Evolutionary conservation across 129 eudicot species (phyloP).

Genomic region (Centella asiatica): DNA sequence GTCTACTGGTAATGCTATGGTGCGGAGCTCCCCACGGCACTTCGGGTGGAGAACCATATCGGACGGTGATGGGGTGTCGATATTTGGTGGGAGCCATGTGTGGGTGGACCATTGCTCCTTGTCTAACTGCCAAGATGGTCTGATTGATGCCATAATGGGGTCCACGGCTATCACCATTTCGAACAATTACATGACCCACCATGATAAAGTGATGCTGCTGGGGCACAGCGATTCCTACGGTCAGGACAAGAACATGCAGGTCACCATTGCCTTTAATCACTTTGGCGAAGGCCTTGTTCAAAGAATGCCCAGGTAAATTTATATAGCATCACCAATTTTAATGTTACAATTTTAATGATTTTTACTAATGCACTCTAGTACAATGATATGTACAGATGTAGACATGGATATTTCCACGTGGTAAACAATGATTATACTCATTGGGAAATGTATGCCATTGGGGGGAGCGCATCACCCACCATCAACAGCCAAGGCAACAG

Average conservation of each 20-base stretch:
- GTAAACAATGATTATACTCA: conserved; percentile 53
- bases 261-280: conserved; percentile 78
- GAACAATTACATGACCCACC: conserved; percentile 68
- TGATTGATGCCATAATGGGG: conserved; percentile 72
- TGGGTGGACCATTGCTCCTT: conserved; percentile 87
- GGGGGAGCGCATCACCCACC: conserved; percentile 57
- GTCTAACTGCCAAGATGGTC: conserved; percentile 63
- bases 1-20: conserved; percentile 59
- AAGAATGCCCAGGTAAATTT: conserved; percentile 76
- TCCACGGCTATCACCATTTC: conserved; percentile 79
- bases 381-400: conserved; percentile 16
- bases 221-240: conserved; percentile 63
- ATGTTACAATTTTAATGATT: background rate
- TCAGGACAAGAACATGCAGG: conserved; percentile 75
- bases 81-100: conserved; percentile 75
- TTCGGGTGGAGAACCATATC: conserved; percentile 62
- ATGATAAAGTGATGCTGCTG: conserved; percentile 78
- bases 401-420: conserved; percentile 56
- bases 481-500: conserved; percentile 68
- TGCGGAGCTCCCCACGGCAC: conserved; percentile 55
- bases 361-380: background rate
- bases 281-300: conserved; percentile 88
- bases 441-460: conserved; percentile 67
- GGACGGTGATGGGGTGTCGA: conserved; percentile 82
- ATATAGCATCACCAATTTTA: background rate